Evolutionary conservation across 2,329 filamentous ascomycete species (phyloP).

Genomic region (Davidsoniella virescens): DNA sequence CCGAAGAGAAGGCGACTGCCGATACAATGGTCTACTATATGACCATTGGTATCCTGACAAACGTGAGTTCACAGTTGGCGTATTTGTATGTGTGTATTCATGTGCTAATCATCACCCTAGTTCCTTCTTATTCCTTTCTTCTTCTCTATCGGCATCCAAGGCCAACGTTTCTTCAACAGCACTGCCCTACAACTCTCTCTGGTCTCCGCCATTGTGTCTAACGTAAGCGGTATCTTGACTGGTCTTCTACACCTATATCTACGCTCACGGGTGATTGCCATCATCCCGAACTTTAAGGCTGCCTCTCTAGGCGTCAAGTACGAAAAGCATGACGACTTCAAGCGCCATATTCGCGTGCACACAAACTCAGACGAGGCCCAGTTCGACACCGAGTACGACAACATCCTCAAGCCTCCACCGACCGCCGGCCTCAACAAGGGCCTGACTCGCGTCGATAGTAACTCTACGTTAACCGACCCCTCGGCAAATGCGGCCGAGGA

Average conservation of each 20-base stretch:
- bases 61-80: slow-evolving; percentile 27
- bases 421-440: slow-evolving; percentile 4
- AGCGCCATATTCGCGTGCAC: slow-evolving; percentile 7
- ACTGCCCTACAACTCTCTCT: slow-evolving; percentile 36
- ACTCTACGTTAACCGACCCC: too few species aligned
- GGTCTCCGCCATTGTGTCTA: slow-evolving; percentile 48
- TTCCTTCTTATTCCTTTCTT: slow-evolving; percentile 48
- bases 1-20: slow-evolving; percentile 43
- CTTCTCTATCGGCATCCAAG: slow-evolving; percentile 33
- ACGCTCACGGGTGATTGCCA: slow-evolving; percentile 41
- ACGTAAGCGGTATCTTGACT: slow-evolving; percentile 48
- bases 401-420: slow-evolving; percentile 7
- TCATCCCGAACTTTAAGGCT: not conserved
- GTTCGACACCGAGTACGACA: slow-evolving; percentile 1
- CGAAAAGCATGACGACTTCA: slow-evolving; percentile 7
- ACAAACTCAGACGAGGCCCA: not conserved
- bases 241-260: slow-evolving; percentile 52
- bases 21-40: slow-evolving; percentile 57
- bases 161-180: slow-evolving; percentile 21
- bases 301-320: slow-evolving; percentile 1
- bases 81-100: not conserved
- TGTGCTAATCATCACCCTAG: slow-evolving; percentile 20
- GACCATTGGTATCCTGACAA: slow-evolving; percentile 37
- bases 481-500: not conserved
- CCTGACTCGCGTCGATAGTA: too few species aligned